Percentiles rank a stretch among this genome's conserved stretches.
phyloP scores from a whole-genome alignment of 1,284 basidiomycete species.

The Trametes versicolor region DNA sequence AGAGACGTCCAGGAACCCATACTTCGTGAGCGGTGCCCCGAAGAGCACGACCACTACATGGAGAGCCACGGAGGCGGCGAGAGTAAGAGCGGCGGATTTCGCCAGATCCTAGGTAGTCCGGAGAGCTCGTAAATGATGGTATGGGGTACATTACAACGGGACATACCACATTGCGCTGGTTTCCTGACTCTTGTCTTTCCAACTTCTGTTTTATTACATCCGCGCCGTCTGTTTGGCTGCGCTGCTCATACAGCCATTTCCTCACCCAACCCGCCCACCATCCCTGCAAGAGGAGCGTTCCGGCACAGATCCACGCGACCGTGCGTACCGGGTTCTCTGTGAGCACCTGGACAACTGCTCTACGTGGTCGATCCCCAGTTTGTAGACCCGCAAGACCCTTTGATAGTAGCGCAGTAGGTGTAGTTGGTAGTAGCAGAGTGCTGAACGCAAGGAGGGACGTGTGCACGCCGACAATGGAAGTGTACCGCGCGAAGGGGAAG shows the following conservation, averaged over 20 bases:
- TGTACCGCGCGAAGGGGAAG: conserved; percentile 66
- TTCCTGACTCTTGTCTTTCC: conserved; percentile 41
- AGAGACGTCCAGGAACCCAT: conserved; percentile 39
- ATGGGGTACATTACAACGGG: conserved; percentile 8
- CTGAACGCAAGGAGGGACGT: conserved; percentile 72
- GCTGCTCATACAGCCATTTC: conserved; percentile 52
- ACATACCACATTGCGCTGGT: conserved; percentile 48
- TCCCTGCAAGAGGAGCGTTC: conserved; percentile 64
- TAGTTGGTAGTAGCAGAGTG: conserved; percentile 73
- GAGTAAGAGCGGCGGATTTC: conserved; percentile 64
- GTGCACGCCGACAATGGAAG: conserved; percentile 79
- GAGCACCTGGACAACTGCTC: conserved; percentile 68
- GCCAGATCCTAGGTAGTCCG: conserved; percentile 50
- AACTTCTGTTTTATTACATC: conserved; percentile 47
- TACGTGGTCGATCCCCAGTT: conserved; percentile 56
- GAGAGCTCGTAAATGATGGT: conserved; percentile 4
- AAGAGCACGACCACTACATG: conserved; percentile 69
- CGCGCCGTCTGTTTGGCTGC: conserved; percentile 27
- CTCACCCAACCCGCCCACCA: conserved; percentile 82
- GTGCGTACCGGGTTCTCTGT: conserved; percentile 72
- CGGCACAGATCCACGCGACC: conserved; percentile 67
- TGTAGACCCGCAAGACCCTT: conserved; percentile 23
- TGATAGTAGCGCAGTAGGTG: conserved; percentile 53
- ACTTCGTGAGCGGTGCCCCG: conserved; percentile 79
- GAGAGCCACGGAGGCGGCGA: conserved; percentile 57